Evolutionary conservation across 768 basidiomycete species (phyloP).

Genomic region (Collybiopsis confluens): DNA sequence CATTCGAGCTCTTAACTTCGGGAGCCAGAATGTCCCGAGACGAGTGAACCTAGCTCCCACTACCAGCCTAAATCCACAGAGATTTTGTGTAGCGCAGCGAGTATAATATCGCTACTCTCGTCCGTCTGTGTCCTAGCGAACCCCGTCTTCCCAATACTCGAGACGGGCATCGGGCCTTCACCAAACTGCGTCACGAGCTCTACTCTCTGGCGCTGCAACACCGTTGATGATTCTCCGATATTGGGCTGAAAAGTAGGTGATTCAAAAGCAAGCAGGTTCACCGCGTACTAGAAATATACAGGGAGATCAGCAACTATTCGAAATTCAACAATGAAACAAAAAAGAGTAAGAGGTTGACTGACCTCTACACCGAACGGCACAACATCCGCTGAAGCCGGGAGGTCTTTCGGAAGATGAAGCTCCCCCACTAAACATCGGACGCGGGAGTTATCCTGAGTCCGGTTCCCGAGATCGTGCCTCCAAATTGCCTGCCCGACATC

Average conservation of each 20-base stretch:
- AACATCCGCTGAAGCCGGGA: constrained; percentile 24
- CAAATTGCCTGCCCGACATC: constrained; percentile 24
- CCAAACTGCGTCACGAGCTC: constrained; percentile 22
- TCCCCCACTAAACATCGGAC: constrained; percentile 25
- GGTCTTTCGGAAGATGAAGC: constrained; percentile 25
- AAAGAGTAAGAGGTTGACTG: constrained; percentile 3
- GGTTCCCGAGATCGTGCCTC: constrained; percentile 14
- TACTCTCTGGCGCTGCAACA: constrained; percentile 20
- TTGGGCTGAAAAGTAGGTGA: constrained; percentile 15
- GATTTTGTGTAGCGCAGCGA: not conserved
- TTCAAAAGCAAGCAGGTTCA: constrained; percentile 21
- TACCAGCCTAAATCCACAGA: too few relatives aligned
- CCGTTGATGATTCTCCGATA: not conserved
- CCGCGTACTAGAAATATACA: constrained; percentile 14
- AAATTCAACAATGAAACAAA: not conserved
- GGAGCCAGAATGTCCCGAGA: too few relatives aligned
- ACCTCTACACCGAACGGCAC: constrained; percentile 25
- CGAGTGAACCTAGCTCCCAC: too few relatives aligned
- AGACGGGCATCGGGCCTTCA: constrained; percentile 19
- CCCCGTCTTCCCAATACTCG: not conserved
- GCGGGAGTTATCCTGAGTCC: constrained; percentile 4
- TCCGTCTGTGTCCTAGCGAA: not conserved
- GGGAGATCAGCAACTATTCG: not conserved
- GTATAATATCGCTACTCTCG: not conserved
- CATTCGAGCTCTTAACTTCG: too few relatives aligned